Evolutionary conservation across 495 filamentous ascomycete genomes (phyloP).

Genomic region (Chaetomium cochliodes): DNA sequence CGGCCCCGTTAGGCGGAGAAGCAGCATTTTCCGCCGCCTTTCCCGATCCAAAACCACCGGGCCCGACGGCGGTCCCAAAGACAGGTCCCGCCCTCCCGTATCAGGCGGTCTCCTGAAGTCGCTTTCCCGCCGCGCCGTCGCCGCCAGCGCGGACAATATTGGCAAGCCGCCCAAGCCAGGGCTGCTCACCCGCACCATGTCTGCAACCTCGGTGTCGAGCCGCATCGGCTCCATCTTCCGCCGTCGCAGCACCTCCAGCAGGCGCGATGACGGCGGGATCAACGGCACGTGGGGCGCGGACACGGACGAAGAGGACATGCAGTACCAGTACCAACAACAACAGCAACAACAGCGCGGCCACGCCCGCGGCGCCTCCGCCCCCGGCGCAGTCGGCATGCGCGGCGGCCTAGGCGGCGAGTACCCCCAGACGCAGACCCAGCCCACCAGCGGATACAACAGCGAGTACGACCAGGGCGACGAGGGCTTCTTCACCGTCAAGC

Average conservation of each 20-base stretch:
- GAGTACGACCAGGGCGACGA: not conserved
- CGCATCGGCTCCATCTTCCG: slow-evolving; percentile 50
- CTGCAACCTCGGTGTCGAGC: slow-evolving; percentile 30
- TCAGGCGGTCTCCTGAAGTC: slow-evolving; percentile 38
- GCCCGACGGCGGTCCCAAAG: slow-evolving; percentile 26
- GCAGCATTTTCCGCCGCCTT: slow-evolving; percentile 39
- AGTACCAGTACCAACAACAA: slow-evolving; percentile 22
- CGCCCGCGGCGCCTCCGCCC: not conserved
- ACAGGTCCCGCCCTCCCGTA: slow-evolving; percentile 37
- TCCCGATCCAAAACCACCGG: slow-evolving; percentile 7
- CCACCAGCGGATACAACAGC: not conserved
- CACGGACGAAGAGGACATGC: slow-evolving; percentile 36
- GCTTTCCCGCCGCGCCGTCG: slow-evolving; percentile 40
- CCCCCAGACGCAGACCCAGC: slow-evolving; percentile 30
- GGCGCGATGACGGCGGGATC: slow-evolving; percentile 49
- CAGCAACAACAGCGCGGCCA: not conserved
- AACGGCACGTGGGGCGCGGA: slow-evolving; percentile 50
- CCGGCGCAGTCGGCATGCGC: slow-evolving; percentile 32
- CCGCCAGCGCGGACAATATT: slow-evolving; percentile 45
- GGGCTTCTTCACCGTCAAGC: too few species aligned
- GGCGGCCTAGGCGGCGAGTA: slow-evolving; percentile 37
- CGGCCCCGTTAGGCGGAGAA: slow-evolving; percentile 19
- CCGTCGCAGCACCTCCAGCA: slow-evolving; percentile 50
- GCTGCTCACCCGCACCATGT: slow-evolving; percentile 56
- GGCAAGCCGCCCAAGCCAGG: slow-evolving; percentile 52